Conservation (phyloP, 441 rosid species). For the Macaranga tanarius region DNA sequence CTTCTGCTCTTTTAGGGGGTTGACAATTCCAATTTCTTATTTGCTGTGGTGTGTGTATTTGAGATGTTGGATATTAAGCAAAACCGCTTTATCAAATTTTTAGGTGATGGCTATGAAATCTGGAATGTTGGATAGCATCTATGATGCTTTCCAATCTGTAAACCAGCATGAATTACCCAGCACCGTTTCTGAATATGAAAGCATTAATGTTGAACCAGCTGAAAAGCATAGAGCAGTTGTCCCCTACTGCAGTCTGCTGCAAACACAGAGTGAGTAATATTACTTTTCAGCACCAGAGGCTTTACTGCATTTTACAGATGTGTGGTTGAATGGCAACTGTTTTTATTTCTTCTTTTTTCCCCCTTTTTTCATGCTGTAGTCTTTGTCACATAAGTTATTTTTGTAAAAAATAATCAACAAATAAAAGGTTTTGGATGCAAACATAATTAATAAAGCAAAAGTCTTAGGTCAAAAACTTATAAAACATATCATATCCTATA, state of each 20-base stretch:
- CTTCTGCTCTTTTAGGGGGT: not conserved
- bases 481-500: not conserved
- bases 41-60: conserved; percentile 9
- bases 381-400: not conserved
- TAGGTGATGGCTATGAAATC: conserved; percentile 81
- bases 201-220: conserved; percentile 51
- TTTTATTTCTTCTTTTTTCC: not conserved
- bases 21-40: not conserved
- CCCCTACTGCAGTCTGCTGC: conserved; percentile 20
- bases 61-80: conserved; percentile 7
- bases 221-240: conserved; percentile 33
- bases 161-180: conserved; percentile 40
- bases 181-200: conserved; percentile 42
- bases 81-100: conserved; percentile 21
- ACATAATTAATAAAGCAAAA: not conserved
- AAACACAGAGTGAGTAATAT: conserved; percentile 37
- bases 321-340: not conserved
- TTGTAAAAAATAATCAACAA: not conserved
- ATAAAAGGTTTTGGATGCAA: not conserved
- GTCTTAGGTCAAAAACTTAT: not conserved
- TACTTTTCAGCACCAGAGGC: conserved; percentile 2
- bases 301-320: conserved; percentile 9
- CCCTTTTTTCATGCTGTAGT: not conserved
- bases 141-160: conserved; percentile 65
- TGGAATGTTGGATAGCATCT: conserved; percentile 86